Percentiles rank a stretch among this genome's conserved stretches.
These are phyloP conservation scores for Hemerocallis citrina DNA, from an alignment of 106 monocot species.

Conservation along the genomic window DNA sequence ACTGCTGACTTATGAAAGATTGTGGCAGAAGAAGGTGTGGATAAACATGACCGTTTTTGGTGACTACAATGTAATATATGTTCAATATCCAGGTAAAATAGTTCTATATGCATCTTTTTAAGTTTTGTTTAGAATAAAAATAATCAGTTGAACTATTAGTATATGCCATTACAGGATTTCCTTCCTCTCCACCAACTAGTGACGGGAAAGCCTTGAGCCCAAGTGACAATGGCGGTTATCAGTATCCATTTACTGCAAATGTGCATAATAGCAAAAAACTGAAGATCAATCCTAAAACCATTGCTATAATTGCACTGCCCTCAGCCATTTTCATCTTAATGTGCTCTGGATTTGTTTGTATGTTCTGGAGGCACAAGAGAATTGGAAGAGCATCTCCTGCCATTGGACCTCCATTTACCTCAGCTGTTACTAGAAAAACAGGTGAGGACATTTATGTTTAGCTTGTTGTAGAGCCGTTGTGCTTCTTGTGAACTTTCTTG, in stretches of 20 bases:
- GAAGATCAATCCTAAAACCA: slow-evolving; percentile 14
- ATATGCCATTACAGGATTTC: slow-evolving; percentile 49
- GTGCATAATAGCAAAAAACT: slow-evolving; percentile 3
- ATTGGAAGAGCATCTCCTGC: slow-evolving; percentile 4
- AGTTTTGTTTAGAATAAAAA: background rate
- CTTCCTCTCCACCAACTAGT: slow-evolving; percentile 36
- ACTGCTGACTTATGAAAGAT: slow-evolving; percentile 61
- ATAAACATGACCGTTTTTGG: slow-evolving; percentile 63
- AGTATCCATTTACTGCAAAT: slow-evolving; percentile 25
- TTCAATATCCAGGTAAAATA: slow-evolving; percentile 61
- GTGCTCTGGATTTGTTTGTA: slow-evolving; percentile 17
- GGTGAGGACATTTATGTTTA: slow-evolving; percentile 18
- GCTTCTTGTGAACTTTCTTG: background rate
- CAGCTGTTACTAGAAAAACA: slow-evolving; percentile 24
- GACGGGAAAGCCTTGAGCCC: slow-evolving; percentile 14
- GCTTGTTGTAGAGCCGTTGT: background rate
- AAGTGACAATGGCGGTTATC: slow-evolving; percentile 1
- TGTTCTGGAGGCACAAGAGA: slow-evolving; percentile 31
- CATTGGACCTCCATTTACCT: slow-evolving; percentile 15
- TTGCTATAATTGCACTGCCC: slow-evolving; percentile 24
- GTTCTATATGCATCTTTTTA: background rate
- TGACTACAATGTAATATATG: slow-evolving; percentile 55
- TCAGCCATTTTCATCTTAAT: slow-evolving; percentile 25
- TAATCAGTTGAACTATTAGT: slow-evolving; percentile 8
- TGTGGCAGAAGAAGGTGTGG: slow-evolving; percentile 62